Evolutionary conservation across 306 rosid species (phyloP).

Genomic region (Rosa lucieae): DNA sequence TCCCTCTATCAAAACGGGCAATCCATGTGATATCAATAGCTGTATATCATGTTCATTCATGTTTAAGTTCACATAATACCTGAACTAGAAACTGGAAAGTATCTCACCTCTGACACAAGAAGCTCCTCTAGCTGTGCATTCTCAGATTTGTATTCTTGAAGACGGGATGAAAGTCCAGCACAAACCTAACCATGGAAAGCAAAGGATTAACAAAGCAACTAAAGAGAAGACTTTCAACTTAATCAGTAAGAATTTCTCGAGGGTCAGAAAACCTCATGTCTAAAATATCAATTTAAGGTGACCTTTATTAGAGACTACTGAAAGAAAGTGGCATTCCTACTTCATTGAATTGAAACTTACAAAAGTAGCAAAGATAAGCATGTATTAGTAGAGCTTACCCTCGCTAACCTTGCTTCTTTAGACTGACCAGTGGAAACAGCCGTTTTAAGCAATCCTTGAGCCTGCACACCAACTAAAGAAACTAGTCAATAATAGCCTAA

Average conservation of each 20-base stretch:
- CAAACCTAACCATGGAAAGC: conserved; percentile 64
- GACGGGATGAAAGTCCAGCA: conserved; percentile 95
- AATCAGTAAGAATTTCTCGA: conserved; percentile 20
- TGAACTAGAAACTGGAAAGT: conserved; percentile 19
- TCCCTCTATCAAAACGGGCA: conserved; percentile 66
- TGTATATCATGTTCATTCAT: neutral
- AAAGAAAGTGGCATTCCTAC: conserved; percentile 1
- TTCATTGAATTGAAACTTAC: neutral
- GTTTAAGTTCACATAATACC: conserved; percentile 11
- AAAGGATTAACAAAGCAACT: conserved; percentile 30
- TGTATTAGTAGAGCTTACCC: conserved; percentile 55
- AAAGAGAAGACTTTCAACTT: conserved; percentile 13
- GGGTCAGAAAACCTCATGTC: conserved; percentile 17
- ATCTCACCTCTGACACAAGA: conserved; percentile 82
- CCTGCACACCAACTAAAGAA: conserved; percentile 71
- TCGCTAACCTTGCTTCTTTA: conserved; percentile 97
- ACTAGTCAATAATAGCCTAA: conserved; percentile 46
- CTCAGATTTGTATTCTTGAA: conserved; percentile 95
- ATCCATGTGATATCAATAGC: conserved; percentile 13
- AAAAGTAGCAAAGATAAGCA: conserved; percentile 1
- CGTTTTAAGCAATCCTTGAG: conserved; percentile 92
- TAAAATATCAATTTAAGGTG: conserved; percentile 13
- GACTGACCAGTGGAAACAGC: conserved; percentile 90
- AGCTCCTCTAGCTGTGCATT: conserved; percentile 98
- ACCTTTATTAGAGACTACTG: conserved; percentile 22